These are phyloP conservation scores for Tylopilus sp. DNA, from an alignment of 768 basidiomycete genomes.

Conservation along the genomic window DNA sequence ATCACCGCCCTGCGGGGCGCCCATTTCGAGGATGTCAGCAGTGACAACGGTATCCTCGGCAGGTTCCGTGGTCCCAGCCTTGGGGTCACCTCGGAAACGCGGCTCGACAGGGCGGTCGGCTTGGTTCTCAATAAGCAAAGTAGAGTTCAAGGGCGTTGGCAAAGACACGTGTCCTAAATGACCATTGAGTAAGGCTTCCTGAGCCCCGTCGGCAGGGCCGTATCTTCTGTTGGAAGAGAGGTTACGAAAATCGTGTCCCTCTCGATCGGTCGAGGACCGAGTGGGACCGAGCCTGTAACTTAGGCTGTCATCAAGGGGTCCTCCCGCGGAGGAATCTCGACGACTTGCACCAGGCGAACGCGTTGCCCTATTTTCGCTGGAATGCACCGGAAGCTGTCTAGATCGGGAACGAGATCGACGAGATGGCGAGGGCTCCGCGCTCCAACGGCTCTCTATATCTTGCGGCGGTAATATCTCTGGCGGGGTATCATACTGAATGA, in stretches of 20 bases:
- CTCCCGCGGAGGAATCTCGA: conserved; percentile 7
- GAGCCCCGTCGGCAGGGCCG: background rate
- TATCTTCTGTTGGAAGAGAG: background rate
- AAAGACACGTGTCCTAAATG: background rate
- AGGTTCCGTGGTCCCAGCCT: background rate
- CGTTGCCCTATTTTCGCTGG: conserved; percentile 2
- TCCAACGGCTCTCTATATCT: conserved; percentile 27
- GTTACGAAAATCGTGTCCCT: conserved; percentile 1
- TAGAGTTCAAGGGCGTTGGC: background rate
- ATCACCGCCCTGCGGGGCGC: background rate
- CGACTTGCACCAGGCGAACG: background rate
- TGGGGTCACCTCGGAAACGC: conserved; percentile 1
- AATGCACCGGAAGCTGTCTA: conserved; percentile 24
- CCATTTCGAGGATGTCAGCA: background rate
- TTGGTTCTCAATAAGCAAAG: background rate
- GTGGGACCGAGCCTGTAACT: conserved; percentile 1
- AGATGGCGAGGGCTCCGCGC: conserved; percentile 18
- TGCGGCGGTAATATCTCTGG: conserved; percentile 38
- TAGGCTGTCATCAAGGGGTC: background rate
- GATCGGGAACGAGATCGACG: conserved; percentile 27
- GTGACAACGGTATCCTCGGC: background rate
- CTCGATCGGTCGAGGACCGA: conserved; percentile 4
- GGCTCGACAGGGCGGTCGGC: background rate
- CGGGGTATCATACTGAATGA: conserved; percentile 56
- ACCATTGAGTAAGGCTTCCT: background rate